Percentiles rank a stretch among this genome's conserved stretches.
These are phyloP conservation scores for Coprinellus micaceus DNA, from an alignment of 768 basidiomycete species.

Conservation along the genomic window DNA sequence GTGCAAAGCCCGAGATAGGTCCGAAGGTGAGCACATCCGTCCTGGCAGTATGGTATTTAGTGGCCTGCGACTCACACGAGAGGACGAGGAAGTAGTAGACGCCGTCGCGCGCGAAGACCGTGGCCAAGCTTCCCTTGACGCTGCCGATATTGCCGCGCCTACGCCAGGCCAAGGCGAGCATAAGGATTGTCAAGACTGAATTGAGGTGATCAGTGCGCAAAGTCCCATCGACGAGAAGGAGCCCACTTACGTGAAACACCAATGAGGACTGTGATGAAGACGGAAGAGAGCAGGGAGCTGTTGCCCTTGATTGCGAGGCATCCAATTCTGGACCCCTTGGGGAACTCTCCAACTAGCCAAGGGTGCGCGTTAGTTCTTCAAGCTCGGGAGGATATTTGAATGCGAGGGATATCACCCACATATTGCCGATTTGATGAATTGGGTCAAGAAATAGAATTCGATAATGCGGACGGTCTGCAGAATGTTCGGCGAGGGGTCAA, in stretches of 20 bases:
- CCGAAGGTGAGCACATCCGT: neutral
- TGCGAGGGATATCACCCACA: neutral
- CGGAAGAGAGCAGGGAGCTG: neutral
- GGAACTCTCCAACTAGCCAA: neutral
- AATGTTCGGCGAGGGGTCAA: neutral
- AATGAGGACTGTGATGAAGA: neutral
- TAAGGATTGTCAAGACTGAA: neutral
- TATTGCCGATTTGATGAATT: neutral
- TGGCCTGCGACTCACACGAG: slow-evolving; percentile 1
- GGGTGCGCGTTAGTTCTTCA: neutral
- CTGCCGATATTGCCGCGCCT: neutral
- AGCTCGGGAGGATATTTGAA: neutral
- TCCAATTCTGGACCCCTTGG: neutral
- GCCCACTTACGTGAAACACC: neutral
- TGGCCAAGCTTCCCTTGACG: neutral
- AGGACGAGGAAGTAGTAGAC: slow-evolving; percentile 40
- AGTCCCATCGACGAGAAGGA: neutral
- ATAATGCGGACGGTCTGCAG: neutral
- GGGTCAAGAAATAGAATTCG: neutral
- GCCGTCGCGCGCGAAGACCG: slow-evolving; percentile 28
- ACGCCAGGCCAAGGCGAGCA: neutral
- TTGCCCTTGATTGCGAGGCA: neutral
- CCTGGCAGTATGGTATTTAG: neutral
- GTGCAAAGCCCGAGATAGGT: neutral
- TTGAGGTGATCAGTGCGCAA: neutral